These are phyloP conservation scores for Rhizophora mangle DNA, from an alignment of 345 rosid genomes.

Conservation along the genomic window DNA sequence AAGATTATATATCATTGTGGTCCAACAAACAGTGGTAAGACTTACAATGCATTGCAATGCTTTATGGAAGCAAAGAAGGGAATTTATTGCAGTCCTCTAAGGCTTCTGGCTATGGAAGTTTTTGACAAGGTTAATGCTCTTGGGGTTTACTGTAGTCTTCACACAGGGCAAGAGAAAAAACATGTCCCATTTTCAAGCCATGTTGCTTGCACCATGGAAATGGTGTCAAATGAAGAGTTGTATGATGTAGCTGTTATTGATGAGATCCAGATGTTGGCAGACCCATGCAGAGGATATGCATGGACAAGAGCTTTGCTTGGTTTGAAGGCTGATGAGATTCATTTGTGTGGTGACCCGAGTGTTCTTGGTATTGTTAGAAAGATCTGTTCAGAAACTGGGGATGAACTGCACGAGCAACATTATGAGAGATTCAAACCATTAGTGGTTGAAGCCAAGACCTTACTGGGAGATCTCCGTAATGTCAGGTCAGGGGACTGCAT, in stretches of 20 bases:
- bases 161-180: constrained; percentile 89
- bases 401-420: constrained; percentile 74
- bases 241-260: constrained; percentile 92
- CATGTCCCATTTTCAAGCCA: constrained; percentile 74
- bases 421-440: constrained; percentile 82
- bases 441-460: constrained; percentile 85
- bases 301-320: constrained; percentile 95
- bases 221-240: constrained; percentile 71
- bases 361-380: constrained; percentile 71
- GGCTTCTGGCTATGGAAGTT: constrained; percentile 98
- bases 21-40: constrained; percentile 94
- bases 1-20: constrained; percentile 90
- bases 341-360: constrained; percentile 94
- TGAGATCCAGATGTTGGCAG: constrained; percentile 91
- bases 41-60: constrained; percentile 80
- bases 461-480: constrained; percentile 70
- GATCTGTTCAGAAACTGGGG: constrained; percentile 86
- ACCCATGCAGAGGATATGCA: constrained; percentile 73
- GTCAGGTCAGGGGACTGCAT: constrained; percentile 83
- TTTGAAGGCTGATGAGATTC: constrained; percentile 91
- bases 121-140: constrained; percentile 86
- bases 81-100: constrained; percentile 84
- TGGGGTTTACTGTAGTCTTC: constrained; percentile 89
- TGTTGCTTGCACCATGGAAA: constrained; percentile 87
- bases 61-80: constrained; percentile 91